Base-by-base conservation (phyloP, 495 filamentous ascomycete genomes). In the Xylaria venustula region DNA sequence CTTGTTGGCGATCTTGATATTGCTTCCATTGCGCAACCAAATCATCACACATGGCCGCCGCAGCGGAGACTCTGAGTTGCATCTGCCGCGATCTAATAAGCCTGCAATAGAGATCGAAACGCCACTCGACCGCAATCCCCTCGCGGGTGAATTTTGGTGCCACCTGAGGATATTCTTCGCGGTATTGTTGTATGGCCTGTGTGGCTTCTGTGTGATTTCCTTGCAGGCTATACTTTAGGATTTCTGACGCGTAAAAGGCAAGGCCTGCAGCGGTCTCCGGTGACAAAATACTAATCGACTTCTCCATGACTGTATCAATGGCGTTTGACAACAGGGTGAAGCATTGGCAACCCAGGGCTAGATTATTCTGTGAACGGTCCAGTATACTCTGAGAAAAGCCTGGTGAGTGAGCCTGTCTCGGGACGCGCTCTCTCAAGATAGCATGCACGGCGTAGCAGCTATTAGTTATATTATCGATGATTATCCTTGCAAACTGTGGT, bases 31-130 rank as follows among this genome's bases (percentile, higher is more conserved):
- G 71, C 1, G 61, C 53, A 7, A 94, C 81, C 20, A 97, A 77
- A 41, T 92, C 88, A n/a, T 58, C 66, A 66, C 89, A 87, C 85
- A 97, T 88, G 17, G 71, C 74, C 32, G 84, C 82, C 20, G 91
- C 84, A 28, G 90, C 90, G 58, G 84, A 74, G 11, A 93, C 89
- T 46, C 92, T 85, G 26, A 95, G 81, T 67, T 96, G 91, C 92
- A 97, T 96, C 58, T 90, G 87, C n/a, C 90, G 85, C 14, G 88
- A 90, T 69, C 82, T 81, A 56, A 95, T 87, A 64, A 90, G 83
- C 67, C 85, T 91, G 69, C 82, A 84, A 45, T 89, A 77, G 7
- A 86, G 74, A 30, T 73, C 77, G 70, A 95, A 88, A 61, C 85
- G 89, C 90, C 90, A 95, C 9, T 83, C 82, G 51, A 79, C 72